These are phyloP conservation scores for Apiospora hydei DNA, from an alignment of 2,329 filamentous ascomycete species.

Conservation along the genomic window DNA sequence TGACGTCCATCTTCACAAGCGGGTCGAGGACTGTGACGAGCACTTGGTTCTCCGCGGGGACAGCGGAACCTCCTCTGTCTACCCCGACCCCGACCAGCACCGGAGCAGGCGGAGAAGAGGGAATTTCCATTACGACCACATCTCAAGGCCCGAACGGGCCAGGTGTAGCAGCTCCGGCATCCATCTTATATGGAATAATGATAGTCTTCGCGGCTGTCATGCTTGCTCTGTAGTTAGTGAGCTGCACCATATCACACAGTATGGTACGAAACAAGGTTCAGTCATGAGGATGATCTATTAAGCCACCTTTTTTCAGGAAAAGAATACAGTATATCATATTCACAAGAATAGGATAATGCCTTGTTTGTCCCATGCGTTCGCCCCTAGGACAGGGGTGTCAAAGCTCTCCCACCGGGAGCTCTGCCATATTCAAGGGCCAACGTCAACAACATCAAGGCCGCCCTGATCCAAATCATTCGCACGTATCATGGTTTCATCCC, in stretches of 20 bases:
- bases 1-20: no score
- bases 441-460: neutral
- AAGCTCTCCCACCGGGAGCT: neutral
- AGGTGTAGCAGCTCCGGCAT: neutral
- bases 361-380: neutral
- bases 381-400: neutral
- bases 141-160: neutral
- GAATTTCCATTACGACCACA: no score
- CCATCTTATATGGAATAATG: neutral
- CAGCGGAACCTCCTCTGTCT: no score
- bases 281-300: conserved; percentile 10
- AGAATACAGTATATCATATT: conserved; percentile 19
- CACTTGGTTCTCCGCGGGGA: no score
- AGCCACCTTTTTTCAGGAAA: neutral
- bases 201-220: neutral
- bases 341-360: conserved; percentile 17
- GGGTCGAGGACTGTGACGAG: no score
- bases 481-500: conserved; percentile 4
- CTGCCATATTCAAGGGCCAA: conserved; percentile 1
- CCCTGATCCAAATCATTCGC: conserved; percentile 12
- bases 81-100: neutral
- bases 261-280: neutral
- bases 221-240: neutral
- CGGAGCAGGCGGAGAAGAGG: neutral
- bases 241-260: neutral